These are phyloP conservation scores for Chrysopogon serrulatus DNA, from an alignment of 176 grass and related monocot genomes.

Conservation along the genomic window DNA sequence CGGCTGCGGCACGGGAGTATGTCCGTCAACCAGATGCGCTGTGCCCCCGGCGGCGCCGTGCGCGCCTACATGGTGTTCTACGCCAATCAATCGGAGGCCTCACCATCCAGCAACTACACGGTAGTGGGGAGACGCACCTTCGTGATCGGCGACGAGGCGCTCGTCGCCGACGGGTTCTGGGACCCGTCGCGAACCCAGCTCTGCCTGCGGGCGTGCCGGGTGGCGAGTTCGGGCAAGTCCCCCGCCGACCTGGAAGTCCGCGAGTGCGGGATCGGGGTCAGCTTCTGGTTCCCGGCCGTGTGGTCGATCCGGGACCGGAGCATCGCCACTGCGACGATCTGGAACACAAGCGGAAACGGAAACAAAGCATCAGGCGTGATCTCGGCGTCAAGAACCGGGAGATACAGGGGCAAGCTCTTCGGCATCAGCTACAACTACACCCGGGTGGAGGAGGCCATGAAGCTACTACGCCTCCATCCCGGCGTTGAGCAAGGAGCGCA, in stretches of 20 bases:
- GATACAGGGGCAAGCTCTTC: not conserved
- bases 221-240: not conserved
- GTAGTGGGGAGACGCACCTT: not conserved
- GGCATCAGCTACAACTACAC: not conserved
- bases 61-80: slow-evolving; percentile 15
- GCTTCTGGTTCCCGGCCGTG: not conserved
- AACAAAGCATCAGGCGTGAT: not conserved
- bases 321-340: not conserved
- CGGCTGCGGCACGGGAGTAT: not conserved
- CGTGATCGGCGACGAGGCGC: slow-evolving; percentile 4
- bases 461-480: not conserved
- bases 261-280: slow-evolving; percentile 10
- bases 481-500: not conserved
- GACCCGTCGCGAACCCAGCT: not conserved
- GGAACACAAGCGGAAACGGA: not conserved
- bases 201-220: not conserved
- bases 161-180: slow-evolving; percentile 1
- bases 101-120: not conserved
- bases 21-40: not conserved
- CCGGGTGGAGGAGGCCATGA: not conserved
- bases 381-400: not conserved
- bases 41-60: not conserved
- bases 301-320: not conserved
- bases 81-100: not conserved
- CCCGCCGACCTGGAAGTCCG: not conserved